These are phyloP conservation scores for Neoarthrinium moseri DNA, from an alignment of 2,329 filamentous ascomycete genomes.

Conservation along the genomic window DNA sequence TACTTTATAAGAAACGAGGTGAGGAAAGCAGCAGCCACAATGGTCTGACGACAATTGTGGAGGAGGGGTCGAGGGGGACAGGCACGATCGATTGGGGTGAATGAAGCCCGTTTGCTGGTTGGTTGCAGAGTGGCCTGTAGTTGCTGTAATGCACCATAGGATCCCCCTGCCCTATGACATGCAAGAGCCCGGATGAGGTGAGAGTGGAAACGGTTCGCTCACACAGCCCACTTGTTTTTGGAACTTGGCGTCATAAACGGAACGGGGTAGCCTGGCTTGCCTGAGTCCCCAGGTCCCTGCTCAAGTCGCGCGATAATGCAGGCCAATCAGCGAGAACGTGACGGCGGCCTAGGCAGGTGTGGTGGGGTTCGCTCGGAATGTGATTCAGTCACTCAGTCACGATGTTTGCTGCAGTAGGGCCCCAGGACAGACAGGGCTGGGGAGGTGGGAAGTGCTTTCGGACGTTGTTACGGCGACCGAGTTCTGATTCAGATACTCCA, in stretches of 20 bases:
- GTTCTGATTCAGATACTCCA: too few species aligned
- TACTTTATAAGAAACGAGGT: constrained; percentile 5
- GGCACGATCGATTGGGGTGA: neutral
- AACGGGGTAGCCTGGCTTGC: neutral
- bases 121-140: neutral
- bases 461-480: too few species aligned
- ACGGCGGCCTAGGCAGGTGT: too few species aligned
- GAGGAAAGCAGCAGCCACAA: neutral
- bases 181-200: constrained; percentile 4
- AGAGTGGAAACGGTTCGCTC: constrained; percentile 7
- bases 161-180: neutral
- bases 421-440: too few species aligned
- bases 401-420: too few species aligned
- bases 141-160: neutral
- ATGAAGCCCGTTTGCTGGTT: neutral
- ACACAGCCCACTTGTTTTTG: constrained; percentile 5
- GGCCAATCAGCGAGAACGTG: neutral
- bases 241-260: constrained; percentile 10
- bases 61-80: constrained; percentile 3
- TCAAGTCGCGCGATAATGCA: neutral
- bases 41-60: neutral
- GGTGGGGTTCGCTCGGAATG: constrained; percentile 1
- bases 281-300: neutral
- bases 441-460: too few species aligned
- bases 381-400: too few species aligned